Conservation (phyloP, 805 yeast species). For the Starmera dryadoides region DNA sequence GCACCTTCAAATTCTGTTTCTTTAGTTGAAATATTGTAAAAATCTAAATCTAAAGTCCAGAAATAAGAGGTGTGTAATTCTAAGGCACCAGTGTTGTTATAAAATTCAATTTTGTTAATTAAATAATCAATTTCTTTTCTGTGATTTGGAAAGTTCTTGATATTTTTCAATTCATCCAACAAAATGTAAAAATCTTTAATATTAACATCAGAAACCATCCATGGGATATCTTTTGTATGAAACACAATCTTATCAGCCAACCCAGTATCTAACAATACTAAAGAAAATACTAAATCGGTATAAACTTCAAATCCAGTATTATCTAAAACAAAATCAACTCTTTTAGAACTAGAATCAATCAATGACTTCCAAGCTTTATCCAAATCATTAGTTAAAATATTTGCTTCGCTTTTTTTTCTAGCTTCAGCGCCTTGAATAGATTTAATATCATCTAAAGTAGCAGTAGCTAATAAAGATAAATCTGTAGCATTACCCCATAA, state of each 20-base stretch:
- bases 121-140: conserved; percentile 41
- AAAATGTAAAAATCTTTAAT: conserved; percentile 66
- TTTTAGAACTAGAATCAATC: conserved; percentile 13
- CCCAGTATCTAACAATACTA: conserved; percentile 66
- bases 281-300: conserved; percentile 66
- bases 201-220: conserved; percentile 97
- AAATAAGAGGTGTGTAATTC: conserved; percentile 55
- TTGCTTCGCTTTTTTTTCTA: conserved; percentile 72
- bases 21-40: conserved; percentile 54
- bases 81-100: conserved; percentile 39
- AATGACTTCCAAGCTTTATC: conserved; percentile 54
- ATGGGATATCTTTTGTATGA: conserved; percentile 88
- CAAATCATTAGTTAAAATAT: conserved; percentile 74
- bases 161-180: conserved; percentile 47
- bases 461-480: conserved; percentile 79
- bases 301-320: conserved; percentile 94
- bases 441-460: conserved; percentile 84
- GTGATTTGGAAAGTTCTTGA: conserved; percentile 39
- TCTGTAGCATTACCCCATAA: conserved; percentile 99
- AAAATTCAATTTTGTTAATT: conserved; percentile 35
- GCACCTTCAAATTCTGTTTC: conserved; percentile 53
- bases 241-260: conserved; percentile 57
- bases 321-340: conserved; percentile 82
- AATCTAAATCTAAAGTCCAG: conserved; percentile 81
- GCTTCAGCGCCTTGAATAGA: conserved; percentile 88